Conservation (phyloP, 1,284 basidiomycete species). For the Ustilago trichophora region DNA sequence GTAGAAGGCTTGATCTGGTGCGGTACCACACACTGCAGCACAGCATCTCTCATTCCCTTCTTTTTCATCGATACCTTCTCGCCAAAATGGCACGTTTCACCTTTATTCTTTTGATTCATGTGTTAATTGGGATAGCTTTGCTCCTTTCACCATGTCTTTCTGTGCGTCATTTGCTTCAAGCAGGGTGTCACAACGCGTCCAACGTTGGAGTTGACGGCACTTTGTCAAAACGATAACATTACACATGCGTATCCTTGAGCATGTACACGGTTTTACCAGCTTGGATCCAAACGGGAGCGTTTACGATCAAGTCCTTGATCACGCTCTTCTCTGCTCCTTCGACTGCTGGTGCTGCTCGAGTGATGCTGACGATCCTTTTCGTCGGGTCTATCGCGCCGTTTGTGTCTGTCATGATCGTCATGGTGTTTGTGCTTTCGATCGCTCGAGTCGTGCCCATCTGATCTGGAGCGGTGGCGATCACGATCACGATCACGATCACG, state of each 20-base stretch:
- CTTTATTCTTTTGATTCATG: neutral
- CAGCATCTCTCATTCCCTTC: too few species aligned
- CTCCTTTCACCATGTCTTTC: too few species aligned
- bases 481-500: conserved; percentile 4
- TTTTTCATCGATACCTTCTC: conserved; percentile 17
- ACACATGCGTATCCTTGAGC: too few species aligned
- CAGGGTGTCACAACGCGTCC: too few species aligned
- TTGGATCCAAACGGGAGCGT: conserved; percentile 12
- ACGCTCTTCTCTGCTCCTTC: neutral
- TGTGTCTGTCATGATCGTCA: neutral
- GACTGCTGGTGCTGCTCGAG: too few species aligned
- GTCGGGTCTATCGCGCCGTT: conserved; percentile 2
- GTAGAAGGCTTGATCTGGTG: too few species aligned
- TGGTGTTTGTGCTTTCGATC: conserved; percentile 6
- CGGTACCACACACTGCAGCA: too few species aligned
- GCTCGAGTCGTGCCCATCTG: conserved; percentile 4
- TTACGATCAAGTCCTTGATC: conserved; percentile 16
- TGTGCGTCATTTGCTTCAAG: too few species aligned
- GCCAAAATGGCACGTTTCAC: neutral
- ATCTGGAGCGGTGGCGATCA: conserved; percentile 10
- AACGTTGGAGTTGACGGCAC: too few species aligned
- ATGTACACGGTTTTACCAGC: too few species aligned
- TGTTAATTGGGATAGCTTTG: too few species aligned
- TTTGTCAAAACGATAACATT: too few species aligned
- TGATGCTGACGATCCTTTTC: conserved; percentile 1